A percentile compares a stretch with the other conserved stretches of the same genome.
These are phyloP conservation scores for Tetracladium setigerum DNA, from an alignment of 495 filamentous ascomycete species.

Conservation along the genomic window DNA sequence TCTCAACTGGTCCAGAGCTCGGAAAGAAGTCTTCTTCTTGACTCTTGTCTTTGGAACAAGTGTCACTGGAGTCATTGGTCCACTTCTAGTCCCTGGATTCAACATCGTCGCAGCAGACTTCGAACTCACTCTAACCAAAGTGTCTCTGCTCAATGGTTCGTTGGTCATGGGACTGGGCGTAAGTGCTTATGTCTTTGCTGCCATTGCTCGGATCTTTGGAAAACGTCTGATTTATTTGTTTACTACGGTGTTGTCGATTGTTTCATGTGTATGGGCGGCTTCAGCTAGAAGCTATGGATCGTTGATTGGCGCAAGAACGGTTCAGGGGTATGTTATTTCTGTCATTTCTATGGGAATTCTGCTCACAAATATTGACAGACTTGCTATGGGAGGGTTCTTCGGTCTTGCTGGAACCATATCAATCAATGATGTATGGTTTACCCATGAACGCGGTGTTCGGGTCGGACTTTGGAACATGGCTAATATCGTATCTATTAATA, in stretches of 20 bases:
- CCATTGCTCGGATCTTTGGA: constrained; percentile 1
- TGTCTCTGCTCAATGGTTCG: constrained; percentile 2
- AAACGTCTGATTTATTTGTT: constrained; percentile 9
- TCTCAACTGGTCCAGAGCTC: too few relatives aligned
- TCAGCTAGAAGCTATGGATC: constrained; percentile 16
- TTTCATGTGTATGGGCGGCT: constrained; percentile 11
- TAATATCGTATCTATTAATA: background rate
- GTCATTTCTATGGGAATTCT: too few relatives aligned
- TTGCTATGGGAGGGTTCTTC: background rate
- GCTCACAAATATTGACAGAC: too few relatives aligned
- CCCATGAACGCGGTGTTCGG: background rate
- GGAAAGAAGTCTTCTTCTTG: too few relatives aligned
- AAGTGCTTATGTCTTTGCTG: constrained; percentile 3
- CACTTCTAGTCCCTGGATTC: background rate
- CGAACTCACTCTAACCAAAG: constrained; percentile 1
- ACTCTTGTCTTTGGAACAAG: background rate
- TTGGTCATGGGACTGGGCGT: constrained; percentile 11
- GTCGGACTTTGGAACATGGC: background rate
- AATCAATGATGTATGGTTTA: background rate
- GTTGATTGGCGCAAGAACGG: constrained; percentile 21
- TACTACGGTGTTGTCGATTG: constrained; percentile 3
- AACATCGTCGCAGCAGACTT: constrained; percentile 4
- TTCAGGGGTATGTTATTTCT: too few relatives aligned
- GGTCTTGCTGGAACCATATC: background rate
- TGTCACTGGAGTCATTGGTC: too few relatives aligned